A percentile compares a stretch with the other conserved stretches of the same genome.
These are phyloP conservation scores for Nemania sp. DNA, from an alignment of 2,329 filamentous ascomycete species.

Conservation along the genomic window DNA sequence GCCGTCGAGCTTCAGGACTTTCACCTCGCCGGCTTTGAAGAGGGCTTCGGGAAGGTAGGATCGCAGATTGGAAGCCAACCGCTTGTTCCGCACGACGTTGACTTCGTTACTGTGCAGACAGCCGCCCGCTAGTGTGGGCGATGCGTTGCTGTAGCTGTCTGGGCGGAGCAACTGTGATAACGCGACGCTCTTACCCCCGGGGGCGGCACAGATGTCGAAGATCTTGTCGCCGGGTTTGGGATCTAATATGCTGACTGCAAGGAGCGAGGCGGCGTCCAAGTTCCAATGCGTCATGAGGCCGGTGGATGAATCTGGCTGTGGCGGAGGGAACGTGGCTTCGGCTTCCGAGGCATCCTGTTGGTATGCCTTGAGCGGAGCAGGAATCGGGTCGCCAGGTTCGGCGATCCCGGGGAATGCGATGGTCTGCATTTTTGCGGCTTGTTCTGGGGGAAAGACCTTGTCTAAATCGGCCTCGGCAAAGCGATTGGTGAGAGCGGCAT, in stretches of 20 bases:
- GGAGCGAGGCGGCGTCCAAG: slow-evolving; percentile 49
- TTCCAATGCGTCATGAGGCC: slow-evolving; percentile 49
- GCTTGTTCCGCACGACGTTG: slow-evolving; percentile 49
- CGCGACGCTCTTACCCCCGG: slow-evolving; percentile 40
- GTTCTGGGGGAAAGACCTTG: slow-evolving; percentile 35
- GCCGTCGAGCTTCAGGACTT: slow-evolving; percentile 47
- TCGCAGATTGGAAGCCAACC: slow-evolving; percentile 47
- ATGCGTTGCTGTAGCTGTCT: slow-evolving; percentile 29
- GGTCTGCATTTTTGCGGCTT: slow-evolving; percentile 33
- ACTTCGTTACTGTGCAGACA: slow-evolving; percentile 55
- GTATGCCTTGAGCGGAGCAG: slow-evolving; percentile 36
- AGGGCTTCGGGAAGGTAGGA: slow-evolving; percentile 45
- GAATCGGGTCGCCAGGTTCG: neutral
- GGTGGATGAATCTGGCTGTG: slow-evolving; percentile 38
- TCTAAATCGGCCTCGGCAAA: slow-evolving; percentile 38
- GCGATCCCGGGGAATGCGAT: slow-evolving; percentile 35
- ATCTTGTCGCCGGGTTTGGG: slow-evolving; percentile 53
- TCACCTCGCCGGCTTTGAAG: slow-evolving; percentile 42
- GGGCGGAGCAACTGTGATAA: slow-evolving; percentile 45
- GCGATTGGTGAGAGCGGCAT: slow-evolving; percentile 47
- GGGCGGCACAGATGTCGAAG: slow-evolving; percentile 56
- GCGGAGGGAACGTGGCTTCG: slow-evolving; percentile 44
- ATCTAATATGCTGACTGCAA: slow-evolving; percentile 50
- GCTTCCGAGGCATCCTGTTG: slow-evolving; percentile 38
- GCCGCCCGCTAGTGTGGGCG: slow-evolving; percentile 44